These are phyloP conservation scores for Agmasoma carcini DNA, from an alignment of 371 early-diverging fungal genomes.

Conservation along the genomic window DNA sequence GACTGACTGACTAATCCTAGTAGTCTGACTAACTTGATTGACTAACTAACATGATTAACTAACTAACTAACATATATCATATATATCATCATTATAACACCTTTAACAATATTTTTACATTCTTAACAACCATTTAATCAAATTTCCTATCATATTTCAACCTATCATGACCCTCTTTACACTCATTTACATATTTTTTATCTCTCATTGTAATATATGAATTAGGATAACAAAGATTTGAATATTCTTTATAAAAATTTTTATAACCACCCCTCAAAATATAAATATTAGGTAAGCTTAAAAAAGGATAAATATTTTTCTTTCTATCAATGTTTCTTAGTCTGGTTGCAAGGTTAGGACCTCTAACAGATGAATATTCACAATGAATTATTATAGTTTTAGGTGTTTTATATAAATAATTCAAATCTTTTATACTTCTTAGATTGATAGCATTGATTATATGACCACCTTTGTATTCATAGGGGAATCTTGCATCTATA, in stretches of 20 bases:
- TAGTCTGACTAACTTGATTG: no score
- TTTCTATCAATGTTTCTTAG: constrained; percentile 64
- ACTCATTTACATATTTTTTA: constrained; percentile 28
- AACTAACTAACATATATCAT: no score
- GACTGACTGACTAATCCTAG: no score
- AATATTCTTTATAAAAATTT: constrained; percentile 57
- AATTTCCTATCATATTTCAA: no score
- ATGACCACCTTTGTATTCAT: constrained; percentile 73
- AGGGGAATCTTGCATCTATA: constrained; percentile 69
- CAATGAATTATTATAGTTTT: constrained; percentile 67
- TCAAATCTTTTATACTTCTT: constrained; percentile 54
- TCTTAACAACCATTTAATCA: no score
- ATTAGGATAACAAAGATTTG: constrained; percentile 45
- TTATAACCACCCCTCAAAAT: constrained; percentile 73
- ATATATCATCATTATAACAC: no score
- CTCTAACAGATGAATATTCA: constrained; percentile 68
- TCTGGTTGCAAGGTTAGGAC: constrained; percentile 64
- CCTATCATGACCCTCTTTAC: background rate
- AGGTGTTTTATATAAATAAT: constrained; percentile 37
- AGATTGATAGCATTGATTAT: constrained; percentile 62
- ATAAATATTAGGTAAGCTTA: constrained; percentile 69
- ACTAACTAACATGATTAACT: no score
- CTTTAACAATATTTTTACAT: no score
- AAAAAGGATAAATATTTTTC: constrained; percentile 61
- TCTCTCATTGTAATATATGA: constrained; percentile 46